A percentile compares a stretch with the other conserved stretches of the same genome.
phyloP scores from a whole-genome alignment of 2,329 filamentous ascomycete genomes.

The Cryphonectria carpinicola region DNA sequence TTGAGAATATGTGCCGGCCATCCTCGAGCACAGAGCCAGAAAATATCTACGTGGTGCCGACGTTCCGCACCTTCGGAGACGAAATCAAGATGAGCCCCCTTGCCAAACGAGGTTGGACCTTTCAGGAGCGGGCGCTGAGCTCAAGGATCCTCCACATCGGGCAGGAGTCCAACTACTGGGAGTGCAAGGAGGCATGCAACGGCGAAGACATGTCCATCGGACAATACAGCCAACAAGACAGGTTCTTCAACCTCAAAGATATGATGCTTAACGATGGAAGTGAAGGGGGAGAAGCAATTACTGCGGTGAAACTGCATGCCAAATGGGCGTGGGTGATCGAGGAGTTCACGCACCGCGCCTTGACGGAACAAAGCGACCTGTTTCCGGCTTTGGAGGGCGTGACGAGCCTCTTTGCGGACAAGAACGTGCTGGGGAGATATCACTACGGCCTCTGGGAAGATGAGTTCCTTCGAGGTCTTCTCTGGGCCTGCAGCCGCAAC shows the following conservation, averaged over 20 bases:
- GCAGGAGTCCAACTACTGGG: conserved; percentile 4
- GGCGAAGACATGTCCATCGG: conserved; percentile 5
- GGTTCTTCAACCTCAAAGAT: conserved; percentile 3
- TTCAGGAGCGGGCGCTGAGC: not conserved
- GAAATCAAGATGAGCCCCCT: not conserved
- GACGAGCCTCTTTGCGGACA: not conserved
- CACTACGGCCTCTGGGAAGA: conserved; percentile 1
- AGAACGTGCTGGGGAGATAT: not conserved
- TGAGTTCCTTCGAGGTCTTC: not conserved
- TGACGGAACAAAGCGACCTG: conserved; percentile 4
- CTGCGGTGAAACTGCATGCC: not conserved
- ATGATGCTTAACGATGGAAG: not conserved
- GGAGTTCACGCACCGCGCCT: not conserved
- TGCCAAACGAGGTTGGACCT: conserved; percentile 4
- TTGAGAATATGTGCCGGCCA: not conserved
- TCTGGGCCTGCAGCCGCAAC: not conserved
- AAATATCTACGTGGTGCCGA: not conserved
- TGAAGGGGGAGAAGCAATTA: not conserved
- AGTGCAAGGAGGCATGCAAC: conserved; percentile 8
- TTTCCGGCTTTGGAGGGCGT: conserved; percentile 4
- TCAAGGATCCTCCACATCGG: conserved; percentile 3
- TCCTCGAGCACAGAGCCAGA: not conserved
- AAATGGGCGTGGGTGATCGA: conserved; percentile 3
- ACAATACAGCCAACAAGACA: not conserved
- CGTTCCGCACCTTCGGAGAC: conserved; percentile 1